phyloP scores from a whole-genome alignment of 2,329 filamentous ascomycete genomes.

The Monosporascus ibericus region DNA sequence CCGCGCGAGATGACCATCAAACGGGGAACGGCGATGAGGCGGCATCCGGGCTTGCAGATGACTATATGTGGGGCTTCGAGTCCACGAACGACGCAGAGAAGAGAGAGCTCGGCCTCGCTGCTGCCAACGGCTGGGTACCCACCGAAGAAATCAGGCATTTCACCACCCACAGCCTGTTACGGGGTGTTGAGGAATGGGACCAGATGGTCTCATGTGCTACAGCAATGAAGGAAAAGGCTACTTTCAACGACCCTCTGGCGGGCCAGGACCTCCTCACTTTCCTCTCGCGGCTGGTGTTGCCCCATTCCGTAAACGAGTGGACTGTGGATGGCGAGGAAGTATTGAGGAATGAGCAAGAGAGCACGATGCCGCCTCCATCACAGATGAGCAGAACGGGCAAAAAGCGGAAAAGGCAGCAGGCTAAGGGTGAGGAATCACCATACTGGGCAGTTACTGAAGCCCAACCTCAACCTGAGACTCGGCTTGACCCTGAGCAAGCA shows the following conservation, averaged over 20 bases:
- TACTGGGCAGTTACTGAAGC: constrained; percentile 10
- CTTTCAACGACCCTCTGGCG: constrained; percentile 13
- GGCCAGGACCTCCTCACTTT: constrained; percentile 22
- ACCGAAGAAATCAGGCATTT: constrained; percentile 22
- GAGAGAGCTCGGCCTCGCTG: constrained; percentile 21
- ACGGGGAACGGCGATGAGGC: not conserved
- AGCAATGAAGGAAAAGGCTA: constrained; percentile 17
- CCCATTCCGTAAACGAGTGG: not conserved
- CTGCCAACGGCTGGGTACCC: constrained; percentile 17
- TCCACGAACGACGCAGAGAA: constrained; percentile 16
- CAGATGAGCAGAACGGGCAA: constrained; percentile 5
- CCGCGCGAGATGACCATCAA: not conserved
- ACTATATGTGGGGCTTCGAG: constrained; percentile 29
- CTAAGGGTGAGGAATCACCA: constrained; percentile 11
- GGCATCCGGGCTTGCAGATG: constrained; percentile 11
- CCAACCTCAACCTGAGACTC: not conserved
- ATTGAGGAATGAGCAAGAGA: not conserved
- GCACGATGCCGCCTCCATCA: not conserved
- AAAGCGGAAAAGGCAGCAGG: constrained; percentile 2
- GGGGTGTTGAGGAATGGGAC: constrained; percentile 28
- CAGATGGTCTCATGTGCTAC: constrained; percentile 26
- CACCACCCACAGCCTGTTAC: constrained; percentile 20
- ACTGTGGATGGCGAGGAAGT: not conserved
- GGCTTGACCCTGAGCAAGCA: not conserved
- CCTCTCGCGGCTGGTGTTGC: constrained; percentile 10